These are phyloP conservation scores for Cercospora brassicicola DNA, from an alignment of 2,329 filamentous ascomycete genomes.

Conservation along the genomic window DNA sequence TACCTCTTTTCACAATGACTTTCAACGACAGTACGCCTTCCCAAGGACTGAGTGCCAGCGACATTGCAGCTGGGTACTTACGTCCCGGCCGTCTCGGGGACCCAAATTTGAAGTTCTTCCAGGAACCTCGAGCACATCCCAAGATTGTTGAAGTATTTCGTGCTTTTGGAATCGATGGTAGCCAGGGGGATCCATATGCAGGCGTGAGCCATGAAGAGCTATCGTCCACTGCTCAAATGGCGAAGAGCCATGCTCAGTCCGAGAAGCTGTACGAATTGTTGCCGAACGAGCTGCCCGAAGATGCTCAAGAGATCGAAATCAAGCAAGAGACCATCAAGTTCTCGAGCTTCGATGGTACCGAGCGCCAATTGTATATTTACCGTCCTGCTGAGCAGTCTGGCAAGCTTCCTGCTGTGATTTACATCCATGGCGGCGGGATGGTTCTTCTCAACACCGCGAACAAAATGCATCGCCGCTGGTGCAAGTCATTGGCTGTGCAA, in stretches of 20 bases:
- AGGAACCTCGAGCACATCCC: slow-evolving; percentile 32
- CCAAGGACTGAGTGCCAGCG: neutral
- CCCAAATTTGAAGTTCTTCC: slow-evolving; percentile 28
- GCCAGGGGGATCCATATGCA: slow-evolving; percentile 23
- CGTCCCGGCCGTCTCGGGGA: slow-evolving; percentile 31
- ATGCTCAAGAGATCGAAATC: slow-evolving; percentile 25
- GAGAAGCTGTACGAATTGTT: slow-evolving; percentile 72
- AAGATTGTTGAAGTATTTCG: slow-evolving; percentile 27
- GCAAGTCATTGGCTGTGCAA: slow-evolving; percentile 29
- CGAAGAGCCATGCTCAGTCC: slow-evolving; percentile 20
- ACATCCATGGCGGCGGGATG: slow-evolving; percentile 38
- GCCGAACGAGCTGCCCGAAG: slow-evolving; percentile 58
- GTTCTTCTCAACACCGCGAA: slow-evolving; percentile 25
- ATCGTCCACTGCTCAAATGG: slow-evolving; percentile 23
- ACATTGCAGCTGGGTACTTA: slow-evolving; percentile 17
- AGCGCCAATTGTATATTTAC: slow-evolving; percentile 29
- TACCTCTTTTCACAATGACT: neutral
- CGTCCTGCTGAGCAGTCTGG: slow-evolving; percentile 14
- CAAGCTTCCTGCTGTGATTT: slow-evolving; percentile 31
- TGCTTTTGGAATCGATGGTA: slow-evolving; percentile 28
- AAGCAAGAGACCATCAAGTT: slow-evolving; percentile 22
- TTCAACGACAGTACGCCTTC: neutral
- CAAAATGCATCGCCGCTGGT: slow-evolving; percentile 33
- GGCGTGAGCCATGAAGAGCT: slow-evolving; percentile 23
- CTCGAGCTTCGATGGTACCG: slow-evolving; percentile 28